Base-by-base conservation (phyloP, 2,329 filamentous ascomycete genomes). In the Aspergillus sp. region DNA sequence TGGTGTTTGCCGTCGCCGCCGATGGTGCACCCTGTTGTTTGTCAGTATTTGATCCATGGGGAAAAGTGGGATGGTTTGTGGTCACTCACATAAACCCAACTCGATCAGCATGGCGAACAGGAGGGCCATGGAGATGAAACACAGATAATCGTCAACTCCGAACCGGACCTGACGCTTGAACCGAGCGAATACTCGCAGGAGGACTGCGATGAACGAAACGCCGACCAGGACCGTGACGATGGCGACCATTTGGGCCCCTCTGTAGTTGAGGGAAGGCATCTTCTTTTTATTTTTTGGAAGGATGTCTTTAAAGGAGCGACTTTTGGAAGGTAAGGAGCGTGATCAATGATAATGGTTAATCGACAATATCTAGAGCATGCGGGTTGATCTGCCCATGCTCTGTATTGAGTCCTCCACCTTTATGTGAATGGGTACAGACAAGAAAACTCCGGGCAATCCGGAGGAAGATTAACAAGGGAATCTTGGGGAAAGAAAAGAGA, bases 111-210 rank as follows among this genome's bases (percentile, higher is more conserved):
- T 66, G 4, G 48, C 59, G 43, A 64, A 45, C 22, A 66, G 46
- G 7, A 65, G 50, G 17, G 56, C 43, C 43, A 60, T 56, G 5
- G 61, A 60, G 0, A 55, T 3, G 15, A 62, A 52, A 43, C 57
- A 61, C 12, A 66, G 56, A 44, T 65, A 64, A 47, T 66, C 62
- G 51, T 66, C 61, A n/a, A 61, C 19, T 0, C 59, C 62, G 27
- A 66, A 60, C 5, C 49, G 47, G 7, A 66, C 60, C 53, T 60
- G 55, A 23, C 62, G 55, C 37, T 55, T 59, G 4, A 61, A 30
- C 12, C 63, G 58, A 41, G 63, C 63, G 25, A 60, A 32, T 15
- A 60, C 47, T 13, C 62, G 60, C 22, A 65, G 30, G 2, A 57
- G 48, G 4, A 63, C 59, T 2, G 57, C 56, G 7, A 61, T 43